Evolutionary conservation across 495 filamentous ascomycete species (phyloP).

Genomic region (Zalerion maritima): DNA sequence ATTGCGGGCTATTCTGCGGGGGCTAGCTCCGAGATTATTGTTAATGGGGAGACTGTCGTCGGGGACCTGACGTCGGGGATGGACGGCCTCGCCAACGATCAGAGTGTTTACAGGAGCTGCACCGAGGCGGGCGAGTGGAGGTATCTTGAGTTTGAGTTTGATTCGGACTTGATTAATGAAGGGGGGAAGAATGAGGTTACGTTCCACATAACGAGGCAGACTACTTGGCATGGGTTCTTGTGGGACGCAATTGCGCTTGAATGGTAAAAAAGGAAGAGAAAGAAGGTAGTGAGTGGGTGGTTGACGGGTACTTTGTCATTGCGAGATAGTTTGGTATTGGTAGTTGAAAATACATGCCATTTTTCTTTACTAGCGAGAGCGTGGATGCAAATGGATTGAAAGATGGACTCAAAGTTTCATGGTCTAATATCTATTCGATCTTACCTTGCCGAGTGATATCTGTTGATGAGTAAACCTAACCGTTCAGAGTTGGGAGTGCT

Average conservation of each 20-base stretch:
- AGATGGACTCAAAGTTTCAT: too few relatives aligned
- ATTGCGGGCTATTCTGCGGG: conserved; percentile 19
- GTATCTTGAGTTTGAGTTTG: conserved; percentile 19
- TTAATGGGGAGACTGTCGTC: conserved; percentile 10
- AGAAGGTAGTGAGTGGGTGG: too few relatives aligned
- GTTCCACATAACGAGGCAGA: conserved; percentile 10
- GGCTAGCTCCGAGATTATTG: conserved; percentile 9
- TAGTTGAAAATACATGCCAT: too few relatives aligned
- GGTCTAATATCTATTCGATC: too few relatives aligned
- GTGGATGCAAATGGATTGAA: too few relatives aligned
- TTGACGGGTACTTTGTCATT: too few relatives aligned
- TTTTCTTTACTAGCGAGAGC: too few relatives aligned
- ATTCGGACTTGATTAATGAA: conserved; percentile 5
- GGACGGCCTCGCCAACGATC: conserved; percentile 11
- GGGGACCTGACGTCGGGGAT: conserved; percentile 8
- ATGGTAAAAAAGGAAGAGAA: too few relatives aligned
- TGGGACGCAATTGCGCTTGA: conserved; percentile 13
- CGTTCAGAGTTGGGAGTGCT: too few relatives aligned
- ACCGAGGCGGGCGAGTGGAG: conserved; percentile 22
- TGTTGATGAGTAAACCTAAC: too few relatives aligned
- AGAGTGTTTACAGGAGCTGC: conserved; percentile 17
- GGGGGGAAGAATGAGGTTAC: conserved; percentile 12
- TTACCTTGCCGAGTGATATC: too few relatives aligned
- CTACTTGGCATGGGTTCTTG: conserved; percentile 14
- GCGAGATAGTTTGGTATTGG: too few relatives aligned